Evolutionary conservation across 768 basidiomycete genomes (phyloP).

Genomic region (Trametes cingulata): DNA sequence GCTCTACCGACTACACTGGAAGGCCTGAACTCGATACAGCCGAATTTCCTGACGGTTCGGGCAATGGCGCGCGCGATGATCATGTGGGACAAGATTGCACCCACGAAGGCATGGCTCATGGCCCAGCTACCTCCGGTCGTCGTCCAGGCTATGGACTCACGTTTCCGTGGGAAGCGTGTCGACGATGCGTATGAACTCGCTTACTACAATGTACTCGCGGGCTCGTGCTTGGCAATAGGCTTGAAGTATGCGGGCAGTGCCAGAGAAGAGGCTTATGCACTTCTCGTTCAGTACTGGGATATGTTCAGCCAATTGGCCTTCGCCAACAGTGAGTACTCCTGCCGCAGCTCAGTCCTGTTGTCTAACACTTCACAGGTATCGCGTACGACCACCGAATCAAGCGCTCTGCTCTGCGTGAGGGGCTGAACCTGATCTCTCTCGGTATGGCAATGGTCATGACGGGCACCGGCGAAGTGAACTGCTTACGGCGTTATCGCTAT

Average conservation of each 20-base stretch:
- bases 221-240: conserved; percentile 88
- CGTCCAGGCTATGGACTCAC: conserved; percentile 55
- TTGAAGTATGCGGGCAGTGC: conserved; percentile 96
- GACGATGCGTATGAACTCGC: conserved; percentile 84
- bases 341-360: neutral
- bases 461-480: conserved; percentile 92
- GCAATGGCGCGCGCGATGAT: conserved; percentile 78
- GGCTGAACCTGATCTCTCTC: conserved; percentile 84
- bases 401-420: conserved; percentile 83
- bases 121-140: conserved; percentile 72
- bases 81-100: conserved; percentile 79
- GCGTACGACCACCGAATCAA: conserved; percentile 89
- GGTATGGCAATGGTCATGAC: conserved; percentile 94
- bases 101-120: conserved; percentile 72
- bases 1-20: conserved; percentile 80
- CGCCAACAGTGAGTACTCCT: conserved; percentile 54
- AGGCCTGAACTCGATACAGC: conserved; percentile 82
- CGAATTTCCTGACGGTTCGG: conserved; percentile 82
- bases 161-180: conserved; percentile 46
- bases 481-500: conserved; percentile 82
- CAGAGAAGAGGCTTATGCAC: conserved; percentile 81
- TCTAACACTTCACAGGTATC: conserved; percentile 48
- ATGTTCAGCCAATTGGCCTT: conserved; percentile 71
- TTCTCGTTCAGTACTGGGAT: conserved; percentile 83
- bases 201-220: conserved; percentile 88